Evolutionary conservation across 192 early-diverging fungal genomes (phyloP).

Genomic region (Linnemannia schmuckeri): DNA sequence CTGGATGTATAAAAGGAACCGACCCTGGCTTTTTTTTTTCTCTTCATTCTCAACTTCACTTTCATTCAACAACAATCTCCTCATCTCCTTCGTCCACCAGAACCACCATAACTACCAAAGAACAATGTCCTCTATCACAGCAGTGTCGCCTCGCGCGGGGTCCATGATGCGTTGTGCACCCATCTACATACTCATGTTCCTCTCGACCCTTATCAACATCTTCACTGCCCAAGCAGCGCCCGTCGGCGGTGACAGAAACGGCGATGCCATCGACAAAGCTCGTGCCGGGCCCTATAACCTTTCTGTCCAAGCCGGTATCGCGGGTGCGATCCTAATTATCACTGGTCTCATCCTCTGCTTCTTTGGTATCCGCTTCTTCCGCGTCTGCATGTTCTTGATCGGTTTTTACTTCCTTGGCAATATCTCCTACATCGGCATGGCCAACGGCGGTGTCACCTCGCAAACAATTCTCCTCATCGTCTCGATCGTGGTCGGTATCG

Average conservation of each 20-base stretch:
- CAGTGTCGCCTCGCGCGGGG: slow-evolving; percentile 15
- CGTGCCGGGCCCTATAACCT: slow-evolving; percentile 44
- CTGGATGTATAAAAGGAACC: slow-evolving; percentile 10
- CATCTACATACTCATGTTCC: slow-evolving; percentile 33
- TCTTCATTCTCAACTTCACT: slow-evolving; percentile 17
- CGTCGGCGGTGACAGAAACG: slow-evolving; percentile 7
- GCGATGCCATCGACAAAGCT: slow-evolving; percentile 7
- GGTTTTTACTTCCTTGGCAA: slow-evolving; percentile 67
- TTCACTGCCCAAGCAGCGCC: slow-evolving; percentile 28
- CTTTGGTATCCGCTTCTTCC: slow-evolving; percentile 65
- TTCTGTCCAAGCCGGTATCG: slow-evolving; percentile 52
- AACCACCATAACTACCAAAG: neutral
- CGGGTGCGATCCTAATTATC: slow-evolving; percentile 61
- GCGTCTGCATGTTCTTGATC: slow-evolving; percentile 57
- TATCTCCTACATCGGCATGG: slow-evolving; percentile 63
- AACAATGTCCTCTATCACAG: slow-evolving; percentile 16
- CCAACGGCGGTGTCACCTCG: slow-evolving; percentile 57
- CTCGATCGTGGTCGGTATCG: slow-evolving; percentile 46
- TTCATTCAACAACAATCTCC: neutral
- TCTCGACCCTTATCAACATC: slow-evolving; percentile 44
- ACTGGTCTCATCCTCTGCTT: slow-evolving; percentile 61
- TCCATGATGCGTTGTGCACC: slow-evolving; percentile 22
- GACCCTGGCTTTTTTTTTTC: neutral
- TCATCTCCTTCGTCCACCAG: neutral
- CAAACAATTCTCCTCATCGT: slow-evolving; percentile 53